Percentiles rank a stretch among this genome's conserved stretches.
Evolutionary conservation across 2,329 filamentous ascomycete genomes (phyloP).

Genomic region (Daldinia sp.): DNA sequence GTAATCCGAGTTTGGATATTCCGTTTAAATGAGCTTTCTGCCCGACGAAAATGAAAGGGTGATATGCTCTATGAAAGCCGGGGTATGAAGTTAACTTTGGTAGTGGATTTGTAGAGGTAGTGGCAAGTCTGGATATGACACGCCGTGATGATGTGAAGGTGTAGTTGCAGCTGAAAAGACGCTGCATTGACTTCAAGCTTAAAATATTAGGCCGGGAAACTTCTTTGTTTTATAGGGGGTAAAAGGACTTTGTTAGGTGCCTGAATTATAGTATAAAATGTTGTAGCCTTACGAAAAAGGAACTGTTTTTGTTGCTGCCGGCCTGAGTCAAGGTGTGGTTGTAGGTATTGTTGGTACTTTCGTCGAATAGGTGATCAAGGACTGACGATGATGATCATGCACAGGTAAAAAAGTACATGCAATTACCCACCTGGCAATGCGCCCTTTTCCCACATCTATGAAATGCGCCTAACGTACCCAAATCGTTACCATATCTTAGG

Average conservation of each 20-base stretch:
- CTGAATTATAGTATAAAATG: background rate
- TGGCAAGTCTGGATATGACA: background rate
- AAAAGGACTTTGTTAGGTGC: background rate
- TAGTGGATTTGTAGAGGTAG: background rate
- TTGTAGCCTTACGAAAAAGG: background rate
- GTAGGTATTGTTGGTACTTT: background rate
- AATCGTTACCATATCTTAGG: constrained; percentile 4
- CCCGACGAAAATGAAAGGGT: background rate
- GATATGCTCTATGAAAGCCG: background rate
- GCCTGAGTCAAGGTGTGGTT: constrained; percentile 2
- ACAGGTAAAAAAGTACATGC: background rate
- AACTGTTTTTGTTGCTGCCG: background rate
- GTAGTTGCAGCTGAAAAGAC: constrained; percentile 7
- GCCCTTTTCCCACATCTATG: too few species aligned
- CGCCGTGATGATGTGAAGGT: background rate
- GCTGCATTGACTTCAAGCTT: constrained; percentile 3
- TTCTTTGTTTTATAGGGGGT: background rate
- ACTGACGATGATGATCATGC: background rate
- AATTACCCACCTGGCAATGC: too few species aligned
- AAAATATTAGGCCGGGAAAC: background rate
- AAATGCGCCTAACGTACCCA: background rate
- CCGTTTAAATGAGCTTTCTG: constrained; percentile 5
- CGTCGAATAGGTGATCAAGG: background rate
- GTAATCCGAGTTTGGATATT: constrained; percentile 8
- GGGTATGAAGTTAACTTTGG: constrained; percentile 2